These are phyloP conservation scores for Centella asiatica DNA, from an alignment of 129 eudicot genomes.

Conservation along the genomic window DNA sequence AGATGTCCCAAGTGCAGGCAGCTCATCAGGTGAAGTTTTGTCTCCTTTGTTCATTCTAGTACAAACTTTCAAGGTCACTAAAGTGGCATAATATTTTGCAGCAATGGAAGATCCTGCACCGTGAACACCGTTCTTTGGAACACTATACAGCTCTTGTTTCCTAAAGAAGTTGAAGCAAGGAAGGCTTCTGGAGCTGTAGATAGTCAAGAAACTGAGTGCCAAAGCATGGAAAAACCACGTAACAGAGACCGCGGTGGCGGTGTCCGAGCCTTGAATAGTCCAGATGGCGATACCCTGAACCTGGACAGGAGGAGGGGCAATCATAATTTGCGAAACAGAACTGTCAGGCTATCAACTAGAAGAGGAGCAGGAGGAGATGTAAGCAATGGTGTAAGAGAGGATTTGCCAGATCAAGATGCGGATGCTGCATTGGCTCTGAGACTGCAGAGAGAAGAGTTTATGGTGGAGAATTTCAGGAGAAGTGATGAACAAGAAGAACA, in stretches of 20 bases:
- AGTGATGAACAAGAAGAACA: constrained; percentile 17
- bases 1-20: constrained; percentile 94
- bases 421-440: constrained; percentile 86
- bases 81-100: too few species aligned
- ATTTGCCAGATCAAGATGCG: constrained; percentile 48
- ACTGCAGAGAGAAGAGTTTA: constrained; percentile 76
- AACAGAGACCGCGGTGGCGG: constrained; percentile 19
- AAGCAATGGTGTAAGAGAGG: constrained; percentile 17
- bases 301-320: constrained; percentile 33
- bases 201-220: constrained; percentile 21
- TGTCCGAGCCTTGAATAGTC: constrained; percentile 26
- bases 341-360: constrained; percentile 23
- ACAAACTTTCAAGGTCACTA: neutral
- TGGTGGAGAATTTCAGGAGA: constrained; percentile 65
- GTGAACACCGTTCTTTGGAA: constrained; percentile 96
- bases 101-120: constrained; percentile 77
- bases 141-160: constrained; percentile 89
- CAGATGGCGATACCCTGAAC: constrained; percentile 25
- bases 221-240: constrained; percentile 28
- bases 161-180: constrained; percentile 80
- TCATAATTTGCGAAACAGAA: constrained; percentile 30
- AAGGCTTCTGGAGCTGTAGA: constrained; percentile 27
- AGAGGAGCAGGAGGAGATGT: constrained; percentile 33
- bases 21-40: constrained; percentile 55
- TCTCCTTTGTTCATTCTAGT: neutral